phyloP scores from a whole-genome alignment of 2,329 filamentous ascomycete species.

The Neurospora sp. region DNA sequence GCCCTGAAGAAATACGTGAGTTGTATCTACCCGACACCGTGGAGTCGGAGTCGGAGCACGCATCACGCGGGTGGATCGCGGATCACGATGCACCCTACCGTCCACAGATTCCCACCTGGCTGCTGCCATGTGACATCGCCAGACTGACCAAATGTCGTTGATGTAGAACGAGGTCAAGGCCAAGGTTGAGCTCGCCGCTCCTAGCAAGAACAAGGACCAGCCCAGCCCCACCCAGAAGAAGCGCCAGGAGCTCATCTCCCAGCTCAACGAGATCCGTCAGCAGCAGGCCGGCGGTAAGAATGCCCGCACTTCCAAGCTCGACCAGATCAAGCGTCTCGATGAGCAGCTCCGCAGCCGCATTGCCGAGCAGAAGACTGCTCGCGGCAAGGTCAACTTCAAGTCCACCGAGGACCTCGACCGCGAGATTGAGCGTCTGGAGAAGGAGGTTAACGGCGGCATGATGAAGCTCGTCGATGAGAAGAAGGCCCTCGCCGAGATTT shows the following conservation, averaged over 20 bases:
- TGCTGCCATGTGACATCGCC: neutral
- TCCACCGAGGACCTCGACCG: constrained; percentile 77
- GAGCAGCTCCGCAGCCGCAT: constrained; percentile 79
- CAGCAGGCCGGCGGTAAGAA: constrained; percentile 85
- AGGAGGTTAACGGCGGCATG: constrained; percentile 75
- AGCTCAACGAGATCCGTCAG: constrained; percentile 75
- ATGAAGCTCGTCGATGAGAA: constrained; percentile 98
- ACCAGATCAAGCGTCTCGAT: constrained; percentile 88
- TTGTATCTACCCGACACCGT: constrained; percentile 3
- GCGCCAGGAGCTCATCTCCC: constrained; percentile 72
- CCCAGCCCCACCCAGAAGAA: constrained; percentile 73
- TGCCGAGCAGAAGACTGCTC: constrained; percentile 76
- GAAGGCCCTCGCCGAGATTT: constrained; percentile 80
- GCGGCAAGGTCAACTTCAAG: constrained; percentile 76
- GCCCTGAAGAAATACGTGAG: constrained; percentile 47
- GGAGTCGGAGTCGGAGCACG: neutral
- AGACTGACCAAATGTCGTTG: neutral
- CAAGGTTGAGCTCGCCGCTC: constrained; percentile 76
- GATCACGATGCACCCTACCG: neutral
- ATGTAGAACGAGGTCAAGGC: constrained; percentile 74
- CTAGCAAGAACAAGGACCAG: constrained; percentile 65
- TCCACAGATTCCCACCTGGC: neutral
- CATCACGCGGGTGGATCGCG: neutral
- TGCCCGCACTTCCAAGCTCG: constrained; percentile 65
- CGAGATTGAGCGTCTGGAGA: constrained; percentile 71